Conservation (phyloP, 2,329 filamentous ascomycete genomes). For the Aspergillus latus region DNA sequence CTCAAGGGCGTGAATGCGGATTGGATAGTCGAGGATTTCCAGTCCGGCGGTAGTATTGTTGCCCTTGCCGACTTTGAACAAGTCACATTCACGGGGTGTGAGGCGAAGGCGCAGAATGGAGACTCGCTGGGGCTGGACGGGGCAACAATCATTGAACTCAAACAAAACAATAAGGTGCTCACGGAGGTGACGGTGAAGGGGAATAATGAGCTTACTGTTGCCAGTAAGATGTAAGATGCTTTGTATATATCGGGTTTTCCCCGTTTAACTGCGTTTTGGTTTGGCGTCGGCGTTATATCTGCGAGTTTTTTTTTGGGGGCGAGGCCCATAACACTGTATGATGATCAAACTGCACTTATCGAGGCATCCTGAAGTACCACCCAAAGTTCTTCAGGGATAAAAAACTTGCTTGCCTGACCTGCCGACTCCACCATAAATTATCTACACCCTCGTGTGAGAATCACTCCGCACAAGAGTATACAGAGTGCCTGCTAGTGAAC, state of each 20-base stretch:
- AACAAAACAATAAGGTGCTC: slow-evolving; percentile 43
- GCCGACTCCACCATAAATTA: no score
- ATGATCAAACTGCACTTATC: no score
- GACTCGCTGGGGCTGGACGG: slow-evolving; percentile 34
- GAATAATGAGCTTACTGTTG: slow-evolving; percentile 30
- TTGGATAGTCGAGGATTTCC: slow-evolving; percentile 63
- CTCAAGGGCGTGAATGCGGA: slow-evolving; percentile 60
- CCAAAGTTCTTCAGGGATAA: no score
- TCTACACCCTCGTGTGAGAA: no score
- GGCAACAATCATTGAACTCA: slow-evolving; percentile 49
- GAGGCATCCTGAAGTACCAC: no score
- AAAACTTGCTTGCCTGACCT: no score
- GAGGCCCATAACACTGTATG: no score
- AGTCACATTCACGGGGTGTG: slow-evolving; percentile 40
- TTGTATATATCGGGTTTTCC: neutral
- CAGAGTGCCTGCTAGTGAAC: no score
- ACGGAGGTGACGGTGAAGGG: slow-evolving; percentile 29
- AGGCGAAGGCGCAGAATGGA: slow-evolving; percentile 27
- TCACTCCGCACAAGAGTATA: no score
- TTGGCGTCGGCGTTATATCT: neutral
- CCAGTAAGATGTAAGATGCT: slow-evolving; percentile 15
- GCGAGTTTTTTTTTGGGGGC: no score
- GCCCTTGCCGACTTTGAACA: slow-evolving; percentile 50
- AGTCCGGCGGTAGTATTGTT: slow-evolving; percentile 41
- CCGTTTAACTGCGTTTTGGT: neutral